These are phyloP conservation scores for Artomyces pyxidatus DNA, from an alignment of 768 basidiomycete genomes.

Conservation along the genomic window DNA sequence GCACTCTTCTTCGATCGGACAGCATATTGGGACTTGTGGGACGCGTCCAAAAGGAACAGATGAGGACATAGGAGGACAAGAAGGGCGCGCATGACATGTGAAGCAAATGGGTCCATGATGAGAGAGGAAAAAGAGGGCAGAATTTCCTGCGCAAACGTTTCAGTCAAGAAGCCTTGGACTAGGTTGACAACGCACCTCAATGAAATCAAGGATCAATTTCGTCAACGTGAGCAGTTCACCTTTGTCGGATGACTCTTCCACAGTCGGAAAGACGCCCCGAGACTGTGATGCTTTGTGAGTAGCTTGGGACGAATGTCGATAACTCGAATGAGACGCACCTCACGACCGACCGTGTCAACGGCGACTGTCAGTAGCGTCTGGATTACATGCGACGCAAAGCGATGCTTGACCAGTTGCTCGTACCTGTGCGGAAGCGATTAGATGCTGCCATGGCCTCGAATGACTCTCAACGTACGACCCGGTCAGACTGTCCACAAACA, in stretches of 20 bases:
- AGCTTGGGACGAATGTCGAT: not conserved
- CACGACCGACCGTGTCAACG: conserved; percentile 54
- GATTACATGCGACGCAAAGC: conserved; percentile 94
- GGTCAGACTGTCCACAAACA: conserved; percentile 78
- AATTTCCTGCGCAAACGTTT: conserved; percentile 48
- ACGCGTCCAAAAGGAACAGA: conserved; percentile 31
- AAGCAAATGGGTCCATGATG: conserved; percentile 81
- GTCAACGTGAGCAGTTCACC: conserved; percentile 66
- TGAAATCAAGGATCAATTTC: conserved; percentile 53
- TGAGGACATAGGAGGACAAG: conserved; percentile 69
- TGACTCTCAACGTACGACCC: conserved; percentile 94
- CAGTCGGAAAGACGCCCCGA: conserved; percentile 42
- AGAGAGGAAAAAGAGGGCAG: conserved; percentile 52
- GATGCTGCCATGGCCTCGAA: too few species aligned
- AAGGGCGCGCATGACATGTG: conserved; percentile 80
- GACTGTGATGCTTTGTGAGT: conserved; percentile 28
- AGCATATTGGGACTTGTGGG: conserved; percentile 27
- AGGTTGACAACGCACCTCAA: conserved; percentile 40
- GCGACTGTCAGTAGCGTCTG: conserved; percentile 79
- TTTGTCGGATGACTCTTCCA: conserved; percentile 35
- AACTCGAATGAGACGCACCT: conserved; percentile 35
- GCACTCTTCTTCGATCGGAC: conserved; percentile 82
- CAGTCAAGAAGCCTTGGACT: conserved; percentile 4
- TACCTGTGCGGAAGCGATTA: conserved; percentile 51
- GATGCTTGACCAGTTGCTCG: conserved; percentile 58